phyloP scores from a whole-genome alignment of 2,329 filamentous ascomycete genomes.

The Lecanicillium sp. region DNA sequence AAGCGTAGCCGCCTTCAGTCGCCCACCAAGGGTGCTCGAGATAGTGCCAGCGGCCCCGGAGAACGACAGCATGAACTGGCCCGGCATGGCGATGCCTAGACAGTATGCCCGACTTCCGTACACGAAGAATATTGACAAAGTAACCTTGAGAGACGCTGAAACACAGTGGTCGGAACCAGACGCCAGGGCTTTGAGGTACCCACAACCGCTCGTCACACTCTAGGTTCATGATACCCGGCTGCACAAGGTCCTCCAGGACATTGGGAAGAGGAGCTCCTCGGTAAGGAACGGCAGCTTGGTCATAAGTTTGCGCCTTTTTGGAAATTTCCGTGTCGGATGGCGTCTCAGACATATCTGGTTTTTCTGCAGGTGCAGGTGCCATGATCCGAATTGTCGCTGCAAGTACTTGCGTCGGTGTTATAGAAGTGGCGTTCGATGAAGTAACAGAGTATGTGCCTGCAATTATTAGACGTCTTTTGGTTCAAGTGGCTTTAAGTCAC shows the following conservation, averaged over 20 bases:
- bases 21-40: constrained; percentile 29
- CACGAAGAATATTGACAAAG: constrained; percentile 24
- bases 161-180: constrained; percentile 23
- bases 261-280: constrained; percentile 14
- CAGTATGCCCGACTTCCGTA: constrained; percentile 22
- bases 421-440: too few relatives aligned
- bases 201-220: constrained; percentile 22
- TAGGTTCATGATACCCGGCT: constrained; percentile 17
- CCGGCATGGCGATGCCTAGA: constrained; percentile 25
- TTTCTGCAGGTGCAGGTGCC: too few relatives aligned
- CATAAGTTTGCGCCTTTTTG: not conserved
- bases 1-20: constrained; percentile 23
- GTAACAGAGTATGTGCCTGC: too few relatives aligned
- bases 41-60: constrained; percentile 26
- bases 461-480: too few relatives aligned
- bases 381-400: not conserved
- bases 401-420: too few relatives aligned
- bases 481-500: too few relatives aligned
- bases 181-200: constrained; percentile 21
- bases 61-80: constrained; percentile 22
- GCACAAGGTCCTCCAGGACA: constrained; percentile 16
- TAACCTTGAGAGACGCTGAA: constrained; percentile 22
- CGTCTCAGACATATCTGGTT: too few relatives aligned
- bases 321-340: not conserved
- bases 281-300: constrained; percentile 13